Evolutionary conservation across 163 green algal genomes (phyloP), one percentile per base, ranked within the genome.

Genomic region (Scenedesmus sp.): DNA sequence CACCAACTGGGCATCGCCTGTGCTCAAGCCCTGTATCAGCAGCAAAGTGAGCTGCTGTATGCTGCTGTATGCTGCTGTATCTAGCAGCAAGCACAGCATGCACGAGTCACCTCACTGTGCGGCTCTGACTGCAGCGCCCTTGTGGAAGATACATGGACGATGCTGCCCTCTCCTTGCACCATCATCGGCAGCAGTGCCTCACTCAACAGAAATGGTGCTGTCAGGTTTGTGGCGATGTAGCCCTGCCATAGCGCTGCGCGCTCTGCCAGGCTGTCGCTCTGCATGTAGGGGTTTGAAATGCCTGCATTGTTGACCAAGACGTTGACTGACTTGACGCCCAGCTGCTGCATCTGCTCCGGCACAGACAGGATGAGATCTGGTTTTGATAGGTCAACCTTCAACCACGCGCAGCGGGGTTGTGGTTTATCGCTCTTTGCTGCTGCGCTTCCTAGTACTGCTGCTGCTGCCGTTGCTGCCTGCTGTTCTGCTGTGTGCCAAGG

Each of bases 71-170:
- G 62, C 10, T 70, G 62, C 10, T 70, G 62, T 16, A 5, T 16
- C 9, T 20, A 23, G 16, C 62, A 23, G 9, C 10, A 70, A 20
- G 10, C 62, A 3, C 10, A 5, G 62, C 10, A 26, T 76, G 16
- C 66, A 2, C 57, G 9, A 6, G 73, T 4, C 62, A 94, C 92
- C 85, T 97, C 95, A 26, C 70, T 91, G 59, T 94, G 60, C 0
- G 95, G 93, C 89, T 96, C 95, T 0, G 88, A 95, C 91, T 95
- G 92, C 26, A 92, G 88, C 23, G 95, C 95, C 0, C 95, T 90
- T 0, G 94, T 97, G 86, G 66, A 92, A 59, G 91, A 91, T 64
- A 97, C 94, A 84, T 97, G 91, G 57, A 97, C 77, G 82, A 97
- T 96, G 84, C 88, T 79, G 12, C 91, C 88, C 18, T 91, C 84